Evolutionary conservation across 257 asterid genomes (phyloP).

Genomic region (Penstemon eatonii): DNA sequence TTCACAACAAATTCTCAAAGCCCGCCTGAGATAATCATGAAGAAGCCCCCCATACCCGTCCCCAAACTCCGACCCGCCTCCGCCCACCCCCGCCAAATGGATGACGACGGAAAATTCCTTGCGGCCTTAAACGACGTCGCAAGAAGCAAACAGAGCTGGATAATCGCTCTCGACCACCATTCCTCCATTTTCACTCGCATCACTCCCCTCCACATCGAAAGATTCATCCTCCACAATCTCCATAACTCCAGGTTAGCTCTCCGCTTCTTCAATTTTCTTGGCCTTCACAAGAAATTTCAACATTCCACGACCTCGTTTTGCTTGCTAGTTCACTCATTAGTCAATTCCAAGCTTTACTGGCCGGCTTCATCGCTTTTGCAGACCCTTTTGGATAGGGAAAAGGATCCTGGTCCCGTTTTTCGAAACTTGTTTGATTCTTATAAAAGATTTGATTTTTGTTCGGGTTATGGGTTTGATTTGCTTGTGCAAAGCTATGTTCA

Average conservation of each 20-base stretch:
- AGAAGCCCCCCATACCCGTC: constrained; percentile 31
- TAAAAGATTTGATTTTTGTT: constrained; percentile 45
- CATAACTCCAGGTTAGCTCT: constrained; percentile 75
- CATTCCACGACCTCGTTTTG: constrained; percentile 84
- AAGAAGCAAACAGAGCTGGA: constrained; percentile 68
- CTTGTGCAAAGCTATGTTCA: constrained; percentile 70
- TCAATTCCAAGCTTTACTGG: constrained; percentile 74
- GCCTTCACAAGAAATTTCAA: constrained; percentile 70
- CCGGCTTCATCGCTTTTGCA: constrained; percentile 87
- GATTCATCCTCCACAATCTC: constrained; percentile 55
- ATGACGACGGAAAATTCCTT: constrained; percentile 63
- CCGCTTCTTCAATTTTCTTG: constrained; percentile 89
- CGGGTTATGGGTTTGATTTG: constrained; percentile 72
- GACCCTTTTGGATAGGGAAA: constrained; percentile 62
- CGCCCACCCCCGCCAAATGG: constrained; percentile 28
- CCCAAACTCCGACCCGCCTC: constrained; percentile 26
- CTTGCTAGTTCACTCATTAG: constrained; percentile 74
- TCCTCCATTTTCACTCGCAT: constrained; percentile 50
- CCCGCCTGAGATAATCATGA: constrained; percentile 24
- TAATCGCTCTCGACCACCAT: constrained; percentile 43
- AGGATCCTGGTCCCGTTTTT: constrained; percentile 52
- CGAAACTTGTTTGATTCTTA: constrained; percentile 46
- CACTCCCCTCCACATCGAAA: constrained; percentile 57
- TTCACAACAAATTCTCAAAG: constrained; percentile 14
- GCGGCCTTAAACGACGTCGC: constrained; percentile 56